A percentile compares a stretch with the other conserved stretches of the same genome.
phyloP scores from a whole-genome alignment of 192 early-diverging fungal genomes.

The Phlyctochytrium arcticum region DNA sequence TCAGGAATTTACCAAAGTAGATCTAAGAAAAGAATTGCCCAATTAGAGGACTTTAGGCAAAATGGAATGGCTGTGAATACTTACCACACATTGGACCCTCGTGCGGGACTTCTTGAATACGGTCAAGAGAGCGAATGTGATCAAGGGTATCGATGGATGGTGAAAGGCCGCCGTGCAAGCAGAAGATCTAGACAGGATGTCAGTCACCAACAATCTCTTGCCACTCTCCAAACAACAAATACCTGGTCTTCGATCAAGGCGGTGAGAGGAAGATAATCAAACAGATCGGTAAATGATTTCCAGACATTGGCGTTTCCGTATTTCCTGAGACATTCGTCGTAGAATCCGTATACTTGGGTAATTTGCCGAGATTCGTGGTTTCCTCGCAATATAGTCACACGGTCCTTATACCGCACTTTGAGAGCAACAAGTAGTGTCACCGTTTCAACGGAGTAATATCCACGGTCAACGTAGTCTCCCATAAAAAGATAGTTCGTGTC shows the following conservation, averaged over 20 bases:
- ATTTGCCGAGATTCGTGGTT: constrained; percentile 94
- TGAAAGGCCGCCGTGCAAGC: constrained; percentile 93
- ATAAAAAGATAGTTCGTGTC: constrained; percentile 98
- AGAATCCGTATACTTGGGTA: constrained; percentile 98
- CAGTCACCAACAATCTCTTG: neutral
- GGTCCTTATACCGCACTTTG: constrained; percentile 91
- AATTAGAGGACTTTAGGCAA: neutral
- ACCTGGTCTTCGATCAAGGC: constrained; percentile 89
- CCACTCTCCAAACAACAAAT: neutral
- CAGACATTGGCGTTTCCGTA: constrained; percentile 96
- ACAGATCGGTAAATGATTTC: constrained; percentile 97
- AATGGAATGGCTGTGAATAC: neutral
- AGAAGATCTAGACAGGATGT: constrained; percentile 63
- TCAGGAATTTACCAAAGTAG: too few species aligned
- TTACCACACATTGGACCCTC: constrained; percentile 92
- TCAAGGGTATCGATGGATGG: constrained; percentile 91
- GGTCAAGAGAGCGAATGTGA: constrained; percentile 91
- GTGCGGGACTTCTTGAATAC: constrained; percentile 97
- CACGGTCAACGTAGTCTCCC: constrained; percentile 97
- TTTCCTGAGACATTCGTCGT: constrained; percentile 95
- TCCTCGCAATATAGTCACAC: constrained; percentile 88
- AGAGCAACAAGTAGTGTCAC: constrained; percentile 91
- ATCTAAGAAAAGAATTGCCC: neutral
- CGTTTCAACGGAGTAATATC: constrained; percentile 95
- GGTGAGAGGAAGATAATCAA: constrained; percentile 91